Evolutionary conservation across 140 eudicot genomes (phyloP).

Genomic region (Ambrosia hybrid): DNA sequence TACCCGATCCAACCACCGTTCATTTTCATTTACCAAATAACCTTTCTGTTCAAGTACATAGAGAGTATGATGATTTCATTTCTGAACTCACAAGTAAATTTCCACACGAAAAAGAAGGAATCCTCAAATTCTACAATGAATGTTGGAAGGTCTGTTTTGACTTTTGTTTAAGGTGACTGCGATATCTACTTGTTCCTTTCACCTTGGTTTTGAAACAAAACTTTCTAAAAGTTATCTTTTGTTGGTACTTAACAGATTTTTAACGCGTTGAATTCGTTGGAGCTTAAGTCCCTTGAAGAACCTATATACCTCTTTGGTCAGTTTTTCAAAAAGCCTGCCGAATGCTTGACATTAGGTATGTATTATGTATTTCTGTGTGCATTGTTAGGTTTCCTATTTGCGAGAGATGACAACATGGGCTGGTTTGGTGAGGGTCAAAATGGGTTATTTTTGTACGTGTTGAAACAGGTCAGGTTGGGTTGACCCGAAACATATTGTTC

Average conservation of each 20-base stretch:
- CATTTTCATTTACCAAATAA: constrained; percentile 79
- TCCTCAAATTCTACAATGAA: constrained; percentile 72
- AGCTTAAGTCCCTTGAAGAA: constrained; percentile 93
- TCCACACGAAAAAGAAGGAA: constrained; percentile 93
- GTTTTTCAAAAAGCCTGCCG: constrained; percentile 87
- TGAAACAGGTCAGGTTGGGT: too few species aligned
- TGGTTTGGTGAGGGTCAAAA: too few species aligned
- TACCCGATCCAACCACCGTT: constrained; percentile 78
- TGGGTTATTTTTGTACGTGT: too few species aligned
- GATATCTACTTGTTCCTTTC: constrained; percentile 29
- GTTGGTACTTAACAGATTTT: constrained; percentile 51
- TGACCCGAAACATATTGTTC: too few species aligned
- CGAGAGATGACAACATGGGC: neutral
- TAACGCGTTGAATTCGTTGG: constrained; percentile 89
- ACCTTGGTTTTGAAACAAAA: neutral
- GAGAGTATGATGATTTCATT: constrained; percentile 76
- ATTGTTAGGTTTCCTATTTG: constrained; percentile 11
- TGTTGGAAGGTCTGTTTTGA: constrained; percentile 98
- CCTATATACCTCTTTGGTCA: constrained; percentile 94
- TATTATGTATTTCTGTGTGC: constrained; percentile 18
- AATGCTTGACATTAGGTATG: constrained; percentile 92
- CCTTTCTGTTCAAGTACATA: constrained; percentile 85
- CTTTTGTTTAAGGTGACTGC: constrained; percentile 55
- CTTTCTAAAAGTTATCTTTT: constrained; percentile 11
- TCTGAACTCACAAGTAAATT: constrained; percentile 76